These are phyloP conservation scores for Lepraria neglecta DNA, from an alignment of 495 filamentous ascomycete species.

Conservation along the genomic window DNA sequence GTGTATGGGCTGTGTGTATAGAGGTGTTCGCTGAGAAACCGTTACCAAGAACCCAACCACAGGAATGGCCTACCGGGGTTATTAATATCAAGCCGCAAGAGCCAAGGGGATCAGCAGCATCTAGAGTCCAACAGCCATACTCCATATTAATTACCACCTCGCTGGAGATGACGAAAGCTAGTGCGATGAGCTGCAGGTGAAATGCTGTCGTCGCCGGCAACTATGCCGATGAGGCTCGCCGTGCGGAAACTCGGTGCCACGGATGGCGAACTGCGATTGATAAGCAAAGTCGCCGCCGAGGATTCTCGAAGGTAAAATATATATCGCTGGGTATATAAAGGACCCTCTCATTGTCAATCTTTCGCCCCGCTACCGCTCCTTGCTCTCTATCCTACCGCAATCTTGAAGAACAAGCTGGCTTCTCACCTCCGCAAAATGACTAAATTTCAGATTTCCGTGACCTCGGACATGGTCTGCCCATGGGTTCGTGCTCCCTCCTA, in stretches of 20 bases:
- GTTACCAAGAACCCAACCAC: neutral
- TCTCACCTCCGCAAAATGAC: constrained; percentile 50
- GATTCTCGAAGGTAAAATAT: neutral
- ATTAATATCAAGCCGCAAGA: neutral
- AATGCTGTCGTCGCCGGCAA: neutral
- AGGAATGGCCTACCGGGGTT: neutral
- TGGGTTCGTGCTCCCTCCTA: constrained; percentile 42
- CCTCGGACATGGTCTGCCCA: constrained; percentile 72
- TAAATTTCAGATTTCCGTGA: constrained; percentile 67
- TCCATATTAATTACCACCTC: neutral
- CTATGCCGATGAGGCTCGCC: neutral
- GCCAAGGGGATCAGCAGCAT: too few species aligned
- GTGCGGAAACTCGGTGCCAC: constrained; percentile 9
- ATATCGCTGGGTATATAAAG: neutral
- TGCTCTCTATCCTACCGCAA: too few species aligned
- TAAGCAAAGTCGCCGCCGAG: constrained; percentile 5
- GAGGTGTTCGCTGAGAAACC: neutral
- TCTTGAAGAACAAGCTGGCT: constrained; percentile 16
- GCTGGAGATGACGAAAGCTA: neutral
- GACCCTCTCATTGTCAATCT: too few species aligned
- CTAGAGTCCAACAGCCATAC: neutral
- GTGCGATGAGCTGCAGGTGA: neutral
- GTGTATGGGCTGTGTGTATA: too few species aligned
- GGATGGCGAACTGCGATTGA: constrained; percentile 3
- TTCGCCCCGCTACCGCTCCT: neutral